Conservation (phyloP, 2,329 filamentous ascomycete species). For the Sporothrix pseudoabietina region DNA sequence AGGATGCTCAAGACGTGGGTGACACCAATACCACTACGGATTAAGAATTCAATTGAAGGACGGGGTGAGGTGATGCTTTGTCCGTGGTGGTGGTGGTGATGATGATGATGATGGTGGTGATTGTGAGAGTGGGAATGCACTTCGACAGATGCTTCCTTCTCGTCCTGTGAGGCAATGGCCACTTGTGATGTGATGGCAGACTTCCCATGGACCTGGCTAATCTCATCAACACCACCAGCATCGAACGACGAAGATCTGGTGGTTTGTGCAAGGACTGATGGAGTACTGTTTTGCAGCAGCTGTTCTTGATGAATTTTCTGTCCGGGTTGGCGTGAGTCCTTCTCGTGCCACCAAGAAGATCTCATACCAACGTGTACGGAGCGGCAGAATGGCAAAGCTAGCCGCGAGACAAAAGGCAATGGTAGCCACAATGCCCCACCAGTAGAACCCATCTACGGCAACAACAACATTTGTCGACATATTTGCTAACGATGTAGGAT, state of each 20-base stretch:
- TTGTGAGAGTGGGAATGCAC: neutral
- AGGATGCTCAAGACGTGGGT: constrained; percentile 9
- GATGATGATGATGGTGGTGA: neutral
- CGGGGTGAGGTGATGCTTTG: neutral
- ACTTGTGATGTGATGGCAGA: neutral
- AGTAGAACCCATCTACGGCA: neutral
- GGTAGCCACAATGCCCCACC: neutral
- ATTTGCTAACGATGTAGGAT: constrained; percentile 59
- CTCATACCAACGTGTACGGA: constrained; percentile 57
- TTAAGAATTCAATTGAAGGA: constrained; percentile 4
- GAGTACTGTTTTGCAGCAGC: neutral
- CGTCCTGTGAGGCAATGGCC: neutral
- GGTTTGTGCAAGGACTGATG: neutral
- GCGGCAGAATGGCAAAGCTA: neutral
- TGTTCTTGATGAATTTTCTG: neutral
- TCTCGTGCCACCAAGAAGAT: constrained; percentile 45
- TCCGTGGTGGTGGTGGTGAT: neutral
- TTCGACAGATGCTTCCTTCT: neutral
- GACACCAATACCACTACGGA: constrained; percentile 15
- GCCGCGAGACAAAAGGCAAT: neutral
- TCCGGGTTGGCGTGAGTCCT: neutral
- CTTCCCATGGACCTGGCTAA: neutral
- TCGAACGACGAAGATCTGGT: neutral
- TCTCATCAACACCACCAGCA: neutral
- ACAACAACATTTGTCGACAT: neutral